These are phyloP conservation scores for Conticribra guillardii DNA, from an alignment of 108 stramenopile species.

Conservation along the genomic window DNA sequence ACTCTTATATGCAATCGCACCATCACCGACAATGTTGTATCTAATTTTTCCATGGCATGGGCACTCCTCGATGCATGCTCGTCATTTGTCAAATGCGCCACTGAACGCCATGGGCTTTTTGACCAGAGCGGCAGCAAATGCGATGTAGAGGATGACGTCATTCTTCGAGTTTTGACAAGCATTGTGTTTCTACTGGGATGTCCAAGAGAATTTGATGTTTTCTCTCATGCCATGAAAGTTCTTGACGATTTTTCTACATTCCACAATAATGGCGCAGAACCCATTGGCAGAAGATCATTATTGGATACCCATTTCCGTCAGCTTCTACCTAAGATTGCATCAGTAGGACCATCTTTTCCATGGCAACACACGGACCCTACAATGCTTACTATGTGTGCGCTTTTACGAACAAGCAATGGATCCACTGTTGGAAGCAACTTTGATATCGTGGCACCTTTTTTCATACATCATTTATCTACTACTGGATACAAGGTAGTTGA, in stretches of 20 bases:
- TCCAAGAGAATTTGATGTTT: slow-evolving; percentile 18
- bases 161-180: slow-evolving; percentile 22
- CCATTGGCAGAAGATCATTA: no score
- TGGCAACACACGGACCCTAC: slow-evolving; percentile 38
- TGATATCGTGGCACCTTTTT: slow-evolving; percentile 42
- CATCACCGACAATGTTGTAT: slow-evolving; percentile 15
- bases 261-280: no score
- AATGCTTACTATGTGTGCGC: slow-evolving; percentile 29
- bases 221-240: slow-evolving; percentile 12
- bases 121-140: no score
- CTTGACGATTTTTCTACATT: slow-evolving; percentile 25
- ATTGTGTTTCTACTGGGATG: slow-evolving; percentile 40
- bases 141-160: slow-evolving; percentile 9
- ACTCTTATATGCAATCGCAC: slow-evolving; percentile 6
- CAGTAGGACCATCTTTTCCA: slow-evolving; percentile 31
- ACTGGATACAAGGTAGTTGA: neutral
- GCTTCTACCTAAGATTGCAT: slow-evolving; percentile 19
- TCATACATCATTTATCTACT: slow-evolving; percentile 29
- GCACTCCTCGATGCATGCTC: slow-evolving; percentile 33
- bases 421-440: slow-evolving; percentile 40
- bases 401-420: slow-evolving; percentile 26
- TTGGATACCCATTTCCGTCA: slow-evolving; percentile 37
- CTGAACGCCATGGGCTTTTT: no score
- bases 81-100: slow-evolving; percentile 26
- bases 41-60: slow-evolving; percentile 36